Conservation (phyloP, 1,284 basidiomycete genomes). For the Cryptococcus deneoformans region DNA sequence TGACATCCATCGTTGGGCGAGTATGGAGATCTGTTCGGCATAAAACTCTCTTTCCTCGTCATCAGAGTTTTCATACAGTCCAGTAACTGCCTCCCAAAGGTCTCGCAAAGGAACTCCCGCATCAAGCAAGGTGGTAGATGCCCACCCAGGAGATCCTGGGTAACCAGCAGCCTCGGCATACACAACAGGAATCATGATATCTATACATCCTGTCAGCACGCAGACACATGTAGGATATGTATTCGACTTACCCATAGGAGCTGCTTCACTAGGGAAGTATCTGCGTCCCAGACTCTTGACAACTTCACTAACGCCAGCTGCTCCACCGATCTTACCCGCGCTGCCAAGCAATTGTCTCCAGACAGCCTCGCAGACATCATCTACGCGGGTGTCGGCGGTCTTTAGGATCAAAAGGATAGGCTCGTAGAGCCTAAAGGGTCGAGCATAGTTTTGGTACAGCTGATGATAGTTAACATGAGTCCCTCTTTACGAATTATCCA, state of each 20-base stretch:
- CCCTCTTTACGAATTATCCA: neutral
- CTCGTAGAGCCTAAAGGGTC: slow-evolving; percentile 78
- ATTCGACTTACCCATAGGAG: slow-evolving; percentile 67
- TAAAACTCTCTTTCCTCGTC: slow-evolving; percentile 38
- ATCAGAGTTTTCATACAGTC: slow-evolving; percentile 34
- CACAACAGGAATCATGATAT: slow-evolving; percentile 39
- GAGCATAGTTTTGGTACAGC: slow-evolving; percentile 86
- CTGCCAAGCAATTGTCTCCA: slow-evolving; percentile 81
- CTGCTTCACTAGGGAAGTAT: slow-evolving; percentile 87
- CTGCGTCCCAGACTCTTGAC: slow-evolving; percentile 71
- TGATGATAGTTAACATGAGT: slow-evolving; percentile 39
- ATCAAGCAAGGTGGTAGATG: slow-evolving; percentile 30
- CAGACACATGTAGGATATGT: neutral
- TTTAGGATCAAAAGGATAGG: slow-evolving; percentile 90
- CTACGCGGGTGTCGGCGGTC: slow-evolving; percentile 88
- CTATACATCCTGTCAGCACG: slow-evolving; percentile 13
- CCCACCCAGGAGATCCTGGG: slow-evolving; percentile 28
- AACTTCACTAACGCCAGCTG: slow-evolving; percentile 31
- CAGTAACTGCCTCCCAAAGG: slow-evolving; percentile 34
- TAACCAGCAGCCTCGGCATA: slow-evolving; percentile 12
- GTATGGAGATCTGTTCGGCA: slow-evolving; percentile 39
- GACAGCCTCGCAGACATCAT: slow-evolving; percentile 72
- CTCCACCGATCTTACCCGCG: slow-evolving; percentile 56
- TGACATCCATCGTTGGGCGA: slow-evolving; percentile 23
- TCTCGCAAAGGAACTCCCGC: slow-evolving; percentile 38